Conservation (phyloP, 352 stramenopile species). For the Pythium brachiatum region DNA sequence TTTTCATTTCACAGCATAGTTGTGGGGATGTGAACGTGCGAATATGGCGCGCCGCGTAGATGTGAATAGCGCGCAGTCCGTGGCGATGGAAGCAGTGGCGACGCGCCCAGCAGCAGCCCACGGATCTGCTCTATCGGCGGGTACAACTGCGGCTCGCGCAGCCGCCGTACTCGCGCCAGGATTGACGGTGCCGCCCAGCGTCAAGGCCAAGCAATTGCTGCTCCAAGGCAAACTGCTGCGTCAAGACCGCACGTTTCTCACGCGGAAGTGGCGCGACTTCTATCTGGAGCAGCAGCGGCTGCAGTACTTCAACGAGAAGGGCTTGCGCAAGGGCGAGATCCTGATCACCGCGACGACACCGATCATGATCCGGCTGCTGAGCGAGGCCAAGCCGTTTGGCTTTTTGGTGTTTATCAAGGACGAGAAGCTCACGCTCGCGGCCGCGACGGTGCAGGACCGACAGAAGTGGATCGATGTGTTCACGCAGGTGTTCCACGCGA, state of each 20-base stretch:
- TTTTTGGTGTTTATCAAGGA: conserved; percentile 80
- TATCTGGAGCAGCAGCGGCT: conserved; percentile 63
- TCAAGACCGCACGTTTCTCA: conserved; percentile 70
- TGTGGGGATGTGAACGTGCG: too few species aligned
- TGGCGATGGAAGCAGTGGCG: conserved; percentile 1
- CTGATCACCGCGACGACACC: conserved; percentile 52
- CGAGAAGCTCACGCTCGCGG: conserved; percentile 75
- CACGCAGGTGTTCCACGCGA: conserved; percentile 72
- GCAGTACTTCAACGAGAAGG: conserved; percentile 80
- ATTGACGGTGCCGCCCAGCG: conserved; percentile 6
- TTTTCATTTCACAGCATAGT: too few species aligned
- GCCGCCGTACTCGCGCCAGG: not conserved
- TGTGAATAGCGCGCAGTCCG: not conserved
- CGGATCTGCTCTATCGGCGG: not conserved
- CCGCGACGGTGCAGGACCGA: conserved; percentile 59
- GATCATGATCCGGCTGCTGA: conserved; percentile 70
- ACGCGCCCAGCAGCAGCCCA: not conserved
- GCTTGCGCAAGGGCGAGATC: conserved; percentile 73
- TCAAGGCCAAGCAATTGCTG: conserved; percentile 23
- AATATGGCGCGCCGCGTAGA: conserved; percentile 18
- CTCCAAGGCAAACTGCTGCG: conserved; percentile 73
- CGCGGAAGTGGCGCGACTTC: conserved; percentile 85
- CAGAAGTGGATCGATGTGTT: conserved; percentile 82
- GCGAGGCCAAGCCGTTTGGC: conserved; percentile 65
- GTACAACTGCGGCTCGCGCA: not conserved